A percentile compares a stretch with the other conserved stretches of the same genome.
phyloP scores from a whole-genome alignment of 768 basidiomycete genomes.

The Mrakia frigida region DNA sequence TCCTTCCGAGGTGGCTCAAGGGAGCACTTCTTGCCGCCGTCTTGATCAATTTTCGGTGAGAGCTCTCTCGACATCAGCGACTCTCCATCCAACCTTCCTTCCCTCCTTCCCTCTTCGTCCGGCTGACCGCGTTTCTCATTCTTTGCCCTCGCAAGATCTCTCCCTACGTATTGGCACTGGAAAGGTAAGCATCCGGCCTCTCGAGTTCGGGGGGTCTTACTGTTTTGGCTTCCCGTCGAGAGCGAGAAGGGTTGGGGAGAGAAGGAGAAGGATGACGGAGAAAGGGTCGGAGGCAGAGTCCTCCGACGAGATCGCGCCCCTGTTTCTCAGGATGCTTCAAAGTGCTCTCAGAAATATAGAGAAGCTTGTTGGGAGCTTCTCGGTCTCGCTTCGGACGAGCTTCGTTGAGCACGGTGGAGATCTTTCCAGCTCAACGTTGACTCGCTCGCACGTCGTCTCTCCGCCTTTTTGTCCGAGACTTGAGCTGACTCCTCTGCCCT shows the following conservation, averaged over 20 bases:
- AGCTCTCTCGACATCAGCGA: neutral
- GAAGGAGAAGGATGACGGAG: no score
- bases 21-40: neutral
- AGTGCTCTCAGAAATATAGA: no score
- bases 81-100: neutral
- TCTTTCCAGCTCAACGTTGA: no score
- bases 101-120: neutral
- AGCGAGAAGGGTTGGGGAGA: neutral
- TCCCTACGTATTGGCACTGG: slow-evolving; percentile 10
- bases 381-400: no score
- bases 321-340: no score
- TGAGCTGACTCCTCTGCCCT: neutral
- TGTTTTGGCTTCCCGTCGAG: neutral
- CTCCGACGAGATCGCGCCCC: no score
- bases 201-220: neutral
- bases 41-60: slow-evolving; percentile 3
- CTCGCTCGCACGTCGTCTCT: neutral
- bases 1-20: slow-evolving; percentile 22
- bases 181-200: neutral
- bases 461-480: no score
- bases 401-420: no score
- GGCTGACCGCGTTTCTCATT: neutral
- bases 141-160: neutral
- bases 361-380: no score
- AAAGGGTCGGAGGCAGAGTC: no score